Base-by-base conservation (phyloP, 345 rosid genomes). In the Aurinia saxatilis region DNA sequence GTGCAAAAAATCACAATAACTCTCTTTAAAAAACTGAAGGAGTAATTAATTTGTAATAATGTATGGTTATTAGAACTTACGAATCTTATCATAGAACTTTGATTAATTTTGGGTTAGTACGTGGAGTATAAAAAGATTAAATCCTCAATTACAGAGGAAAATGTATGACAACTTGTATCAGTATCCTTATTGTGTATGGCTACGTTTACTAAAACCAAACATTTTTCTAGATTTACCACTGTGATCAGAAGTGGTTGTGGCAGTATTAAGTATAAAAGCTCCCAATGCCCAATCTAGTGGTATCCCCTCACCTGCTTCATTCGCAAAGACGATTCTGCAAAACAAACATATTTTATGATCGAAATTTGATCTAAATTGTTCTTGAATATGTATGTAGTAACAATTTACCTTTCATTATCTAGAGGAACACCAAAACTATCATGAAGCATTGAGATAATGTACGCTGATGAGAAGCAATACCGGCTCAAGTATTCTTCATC, bases 401-500 rank as follows among this genome's bases (percentile, higher is more conserved):
- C 1, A 27, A 27, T 27, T 10, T 81, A 82, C 92, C 90, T 82
- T 31, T 73, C 58, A 70, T 83, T 85, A 55, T 85, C 81, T 70
- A 85, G 60, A 45, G 86, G 61, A 71, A 88, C 69, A 57, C 87
- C 98, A 61, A 88, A 84, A 65, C 90, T 86, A 71, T 88, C 98
- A 59, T 88, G 95, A 70, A 91, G 96, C 60, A 91, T 75, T 39
- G 95, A 89, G 46, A 84, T 44, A 12, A 81, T 88, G 68, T 88
- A 91, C 33, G 98, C 95, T 31, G 92, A 83, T 48, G 95, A 88
- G 81, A 91, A 91, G 76, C 98, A 88, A 72, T 83, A 91, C 16
- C 57, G 78, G 67, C 59, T 53, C 60, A 88, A 58, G 71, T 81
- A 86, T 54, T 86, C 80, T 25, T 78, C 92, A 57, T 79, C 59